Evolutionary conservation across 805 yeast genomes (phyloP).

Genomic region (Wickerhamiella allomyrinae): DNA sequence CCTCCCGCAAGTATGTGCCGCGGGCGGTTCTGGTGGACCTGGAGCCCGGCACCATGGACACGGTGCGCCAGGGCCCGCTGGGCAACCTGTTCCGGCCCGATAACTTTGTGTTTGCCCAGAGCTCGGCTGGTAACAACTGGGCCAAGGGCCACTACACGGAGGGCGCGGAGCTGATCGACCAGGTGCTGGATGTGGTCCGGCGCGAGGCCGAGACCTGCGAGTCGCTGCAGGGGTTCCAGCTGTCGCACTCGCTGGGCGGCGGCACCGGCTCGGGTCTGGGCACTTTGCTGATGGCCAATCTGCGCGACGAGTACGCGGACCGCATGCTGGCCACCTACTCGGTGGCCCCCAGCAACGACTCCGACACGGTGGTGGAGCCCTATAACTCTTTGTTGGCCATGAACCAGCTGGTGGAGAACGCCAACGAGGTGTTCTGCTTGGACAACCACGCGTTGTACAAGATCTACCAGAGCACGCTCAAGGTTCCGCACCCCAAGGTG

Average conservation of each 20-base stretch:
- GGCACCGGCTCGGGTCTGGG: constrained; percentile 98
- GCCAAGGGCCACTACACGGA: constrained; percentile 95
- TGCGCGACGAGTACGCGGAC: constrained; percentile 87
- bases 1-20: constrained; percentile 81
- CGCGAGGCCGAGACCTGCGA: constrained; percentile 91
- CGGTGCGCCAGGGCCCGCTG: constrained; percentile 62
- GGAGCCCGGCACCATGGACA: constrained; percentile 89
- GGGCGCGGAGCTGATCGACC: constrained; percentile 87
- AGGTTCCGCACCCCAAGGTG: constrained; percentile 65
- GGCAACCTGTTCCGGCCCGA: constrained; percentile 88
- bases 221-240: constrained; percentile 88
- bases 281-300: constrained; percentile 67
- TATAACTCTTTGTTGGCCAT: constrained; percentile 84
- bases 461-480: constrained; percentile 76
- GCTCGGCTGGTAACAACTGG: constrained; percentile 94
- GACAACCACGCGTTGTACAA: constrained; percentile 89
- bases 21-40: constrained; percentile 85
- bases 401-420: constrained; percentile 79
- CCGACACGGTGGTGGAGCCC: constrained; percentile 91
- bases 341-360: constrained; percentile 78
- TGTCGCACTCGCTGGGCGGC: constrained; percentile 70
- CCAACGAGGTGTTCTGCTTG: constrained; percentile 89
- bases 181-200: constrained; percentile 78
- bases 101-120: constrained; percentile 75
- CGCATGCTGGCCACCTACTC: constrained; percentile 94